Evolutionary conservation across 2,329 filamentous ascomycete species (phyloP).

Genomic region (Fusarium mexicanum): DNA sequence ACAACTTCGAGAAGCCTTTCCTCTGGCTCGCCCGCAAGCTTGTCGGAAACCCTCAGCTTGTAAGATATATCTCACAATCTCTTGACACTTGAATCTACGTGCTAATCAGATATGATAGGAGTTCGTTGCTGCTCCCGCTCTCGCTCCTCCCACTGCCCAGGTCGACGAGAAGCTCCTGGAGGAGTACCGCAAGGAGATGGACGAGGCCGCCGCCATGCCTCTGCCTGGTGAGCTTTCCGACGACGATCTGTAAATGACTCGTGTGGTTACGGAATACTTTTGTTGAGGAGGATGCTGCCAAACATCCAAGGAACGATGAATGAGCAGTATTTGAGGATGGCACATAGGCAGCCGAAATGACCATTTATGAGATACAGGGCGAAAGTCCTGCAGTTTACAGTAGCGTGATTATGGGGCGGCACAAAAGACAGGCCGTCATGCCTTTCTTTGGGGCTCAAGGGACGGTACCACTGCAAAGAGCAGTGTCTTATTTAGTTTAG

Average conservation of each 20-base stretch:
- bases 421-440: constrained; percentile 44
- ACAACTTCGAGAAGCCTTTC: constrained; percentile 99
- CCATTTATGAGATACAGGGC: constrained; percentile 51
- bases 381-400: constrained; percentile 47
- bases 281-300: constrained; percentile 45
- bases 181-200: constrained; percentile 90
- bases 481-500: constrained; percentile 47
- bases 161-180: constrained; percentile 86
- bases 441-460: constrained; percentile 46
- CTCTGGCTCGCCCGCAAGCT: constrained; percentile 99
- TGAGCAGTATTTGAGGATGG: constrained; percentile 43
- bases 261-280: constrained; percentile 41
- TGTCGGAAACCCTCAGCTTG: constrained; percentile 79
- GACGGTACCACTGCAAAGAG: constrained; percentile 47
- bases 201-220: constrained; percentile 79
- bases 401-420: constrained; percentile 50
- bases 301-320: constrained; percentile 34
- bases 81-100: not conserved
- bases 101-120: constrained; percentile 67
- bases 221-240: constrained; percentile 95
- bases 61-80: constrained; percentile 10
- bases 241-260: constrained; percentile 65
- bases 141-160: constrained; percentile 90
- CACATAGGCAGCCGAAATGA: constrained; percentile 49
- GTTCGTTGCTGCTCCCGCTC: constrained; percentile 93